A percentile compares a stretch with the other conserved stretches of the same genome.
phyloP scores from a whole-genome alignment of 176 grass and related monocot species.

The Aegilops bicornis region DNA sequence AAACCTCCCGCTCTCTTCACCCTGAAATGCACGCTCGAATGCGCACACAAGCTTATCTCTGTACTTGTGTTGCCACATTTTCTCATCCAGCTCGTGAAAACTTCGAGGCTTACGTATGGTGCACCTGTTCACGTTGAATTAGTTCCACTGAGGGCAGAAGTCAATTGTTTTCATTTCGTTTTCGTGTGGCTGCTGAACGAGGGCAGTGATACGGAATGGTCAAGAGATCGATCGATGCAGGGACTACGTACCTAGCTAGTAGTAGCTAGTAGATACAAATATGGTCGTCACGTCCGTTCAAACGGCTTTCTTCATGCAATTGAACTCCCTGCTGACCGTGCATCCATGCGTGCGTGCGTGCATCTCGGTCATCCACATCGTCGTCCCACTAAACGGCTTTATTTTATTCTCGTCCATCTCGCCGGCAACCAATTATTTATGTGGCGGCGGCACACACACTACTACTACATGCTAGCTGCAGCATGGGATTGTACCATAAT shows the following conservation, averaged over 20 bases:
- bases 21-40: no score
- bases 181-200: conserved; percentile 11
- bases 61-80: no score
- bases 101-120: background rate
- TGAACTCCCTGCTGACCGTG: conserved; percentile 19
- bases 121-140: conserved; percentile 2
- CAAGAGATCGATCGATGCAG: conserved; percentile 17
- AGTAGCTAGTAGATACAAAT: no score
- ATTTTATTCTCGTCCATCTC: conserved; percentile 24
- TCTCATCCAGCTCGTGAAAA: background rate
- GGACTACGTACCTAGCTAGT: background rate
- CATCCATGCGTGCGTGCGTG: background rate
- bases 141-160: background rate
- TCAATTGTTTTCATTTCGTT: background rate
- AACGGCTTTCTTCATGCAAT: conserved; percentile 38
- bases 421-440: background rate
- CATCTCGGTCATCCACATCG: background rate
- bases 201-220: conserved; percentile 21
- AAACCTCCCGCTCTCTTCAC: no score
- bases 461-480: background rate
- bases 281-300: conserved; percentile 25
- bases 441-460: background rate
- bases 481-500: conserved; percentile 25
- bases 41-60: no score
- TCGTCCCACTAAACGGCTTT: background rate